Evolutionary conservation across 2,329 filamentous ascomycete species (phyloP).

Genomic region (Diaporthe citriasiana): DNA sequence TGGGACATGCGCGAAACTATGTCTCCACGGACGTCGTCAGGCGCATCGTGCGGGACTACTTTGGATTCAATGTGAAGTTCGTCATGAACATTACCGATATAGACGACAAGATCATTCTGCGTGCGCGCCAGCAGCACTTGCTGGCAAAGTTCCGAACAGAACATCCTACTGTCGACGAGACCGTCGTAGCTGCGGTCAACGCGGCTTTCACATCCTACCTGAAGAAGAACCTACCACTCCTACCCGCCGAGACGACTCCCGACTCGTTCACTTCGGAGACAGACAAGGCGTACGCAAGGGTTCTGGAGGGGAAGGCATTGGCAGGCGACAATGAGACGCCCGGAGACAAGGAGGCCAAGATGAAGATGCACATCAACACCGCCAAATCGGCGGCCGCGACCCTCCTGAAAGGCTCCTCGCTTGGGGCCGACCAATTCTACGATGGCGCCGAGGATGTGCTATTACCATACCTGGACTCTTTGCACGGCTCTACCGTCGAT

Average conservation of each 20-base stretch:
- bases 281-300: constrained; percentile 64
- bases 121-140: constrained; percentile 71
- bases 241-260: constrained; percentile 54
- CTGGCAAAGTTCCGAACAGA: constrained; percentile 70
- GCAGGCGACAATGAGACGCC: constrained; percentile 69
- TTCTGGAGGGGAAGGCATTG: constrained; percentile 69
- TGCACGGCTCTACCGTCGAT: constrained; percentile 74
- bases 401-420: constrained; percentile 54
- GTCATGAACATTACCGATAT: constrained; percentile 95
- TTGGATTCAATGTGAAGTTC: constrained; percentile 85
- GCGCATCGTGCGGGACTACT: constrained; percentile 86
- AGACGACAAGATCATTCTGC: constrained; percentile 77
- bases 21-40: constrained; percentile 91
- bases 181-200: constrained; percentile 47
- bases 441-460: constrained; percentile 76
- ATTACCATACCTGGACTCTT: constrained; percentile 83
- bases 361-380: constrained; percentile 88
- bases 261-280: constrained; percentile 64
- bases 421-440: constrained; percentile 56
- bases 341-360: constrained; percentile 85
- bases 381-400: constrained; percentile 66
- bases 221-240: constrained; percentile 67
- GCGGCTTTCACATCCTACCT: constrained; percentile 70
- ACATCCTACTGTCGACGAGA: constrained; percentile 57
- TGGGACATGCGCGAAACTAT: constrained; percentile 88